phyloP scores from a whole-genome alignment of 257 asterid species.

The Fraxinus americana region DNA sequence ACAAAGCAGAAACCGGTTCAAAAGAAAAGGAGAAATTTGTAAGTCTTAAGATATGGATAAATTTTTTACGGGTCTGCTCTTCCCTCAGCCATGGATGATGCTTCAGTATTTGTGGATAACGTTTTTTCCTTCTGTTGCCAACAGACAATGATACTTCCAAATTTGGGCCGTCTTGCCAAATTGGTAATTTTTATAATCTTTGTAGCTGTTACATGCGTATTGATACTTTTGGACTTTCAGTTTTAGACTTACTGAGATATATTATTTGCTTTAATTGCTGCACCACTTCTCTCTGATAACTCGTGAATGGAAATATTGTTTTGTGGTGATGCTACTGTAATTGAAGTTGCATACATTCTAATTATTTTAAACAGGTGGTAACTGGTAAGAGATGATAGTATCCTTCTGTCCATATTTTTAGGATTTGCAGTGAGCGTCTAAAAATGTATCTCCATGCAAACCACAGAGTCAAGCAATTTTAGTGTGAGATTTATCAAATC shows the following conservation, averaged over 20 bases:
- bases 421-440: background rate
- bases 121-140: constrained; percentile 30
- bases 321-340: constrained; percentile 22
- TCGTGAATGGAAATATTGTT: background rate
- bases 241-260: constrained; percentile 6
- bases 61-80: constrained; percentile 7
- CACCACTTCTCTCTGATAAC: background rate
- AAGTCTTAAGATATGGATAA: constrained; percentile 34
- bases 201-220: constrained; percentile 19
- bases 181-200: constrained; percentile 61
- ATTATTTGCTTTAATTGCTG: constrained; percentile 7
- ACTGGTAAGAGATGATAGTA: background rate
- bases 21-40: constrained; percentile 92
- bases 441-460: constrained; percentile 15
- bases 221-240: background rate
- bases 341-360: background rate
- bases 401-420: constrained; percentile 12
- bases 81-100: constrained; percentile 8
- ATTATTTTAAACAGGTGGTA: background rate
- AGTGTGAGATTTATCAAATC: constrained; percentile 2
- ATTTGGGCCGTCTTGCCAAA: constrained; percentile 90
- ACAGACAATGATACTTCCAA: constrained; percentile 96
- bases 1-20: constrained; percentile 70
- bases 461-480: background rate
- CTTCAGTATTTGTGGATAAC: constrained; percentile 23